These are phyloP conservation scores for Ganoderma sp. DNA, from an alignment of 1,284 basidiomycete species.

Conservation along the genomic window DNA sequence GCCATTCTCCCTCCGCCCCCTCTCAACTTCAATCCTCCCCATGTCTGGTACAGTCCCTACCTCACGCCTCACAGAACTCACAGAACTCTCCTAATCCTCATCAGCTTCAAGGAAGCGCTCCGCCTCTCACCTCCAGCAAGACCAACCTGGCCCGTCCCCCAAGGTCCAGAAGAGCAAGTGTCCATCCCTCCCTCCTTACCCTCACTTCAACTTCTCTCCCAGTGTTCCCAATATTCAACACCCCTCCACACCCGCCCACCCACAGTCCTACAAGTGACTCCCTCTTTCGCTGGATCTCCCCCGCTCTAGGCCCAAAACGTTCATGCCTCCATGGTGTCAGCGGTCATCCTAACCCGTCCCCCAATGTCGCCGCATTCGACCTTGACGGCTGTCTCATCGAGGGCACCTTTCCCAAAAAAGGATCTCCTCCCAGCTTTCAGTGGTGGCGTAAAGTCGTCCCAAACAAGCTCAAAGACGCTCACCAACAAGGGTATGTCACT, in stretches of 20 bases:
- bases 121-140: slow-evolving; percentile 14
- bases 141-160: slow-evolving; percentile 12
- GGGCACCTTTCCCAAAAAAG: slow-evolving; percentile 55
- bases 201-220: not conserved
- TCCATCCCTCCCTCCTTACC: too few species aligned
- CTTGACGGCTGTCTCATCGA: slow-evolving; percentile 89
- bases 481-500: slow-evolving; percentile 62
- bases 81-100: not conserved
- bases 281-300: slow-evolving; percentile 63
- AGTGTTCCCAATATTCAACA: slow-evolving; percentile 25
- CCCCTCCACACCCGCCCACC: slow-evolving; percentile 8
- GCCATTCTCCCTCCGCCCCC: slow-evolving; percentile 1
- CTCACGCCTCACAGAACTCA: not conserved
- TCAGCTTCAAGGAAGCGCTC: slow-evolving; percentile 33
- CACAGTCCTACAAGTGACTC: slow-evolving; percentile 9
- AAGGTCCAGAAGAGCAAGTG: slow-evolving; percentile 30
- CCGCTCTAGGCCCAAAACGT: slow-evolving; percentile 56
- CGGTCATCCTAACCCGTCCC: slow-evolving; percentile 51
- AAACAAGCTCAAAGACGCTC: slow-evolving; percentile 62
- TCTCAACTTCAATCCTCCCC: too few species aligned
- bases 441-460: slow-evolving; percentile 82
- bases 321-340: slow-evolving; percentile 71
- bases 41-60: not conserved
- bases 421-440: slow-evolving; percentile 61
- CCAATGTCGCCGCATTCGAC: slow-evolving; percentile 82